Base-by-base conservation (phyloP, 768 basidiomycete genomes). In the Sarcodon aspratus region DNA sequence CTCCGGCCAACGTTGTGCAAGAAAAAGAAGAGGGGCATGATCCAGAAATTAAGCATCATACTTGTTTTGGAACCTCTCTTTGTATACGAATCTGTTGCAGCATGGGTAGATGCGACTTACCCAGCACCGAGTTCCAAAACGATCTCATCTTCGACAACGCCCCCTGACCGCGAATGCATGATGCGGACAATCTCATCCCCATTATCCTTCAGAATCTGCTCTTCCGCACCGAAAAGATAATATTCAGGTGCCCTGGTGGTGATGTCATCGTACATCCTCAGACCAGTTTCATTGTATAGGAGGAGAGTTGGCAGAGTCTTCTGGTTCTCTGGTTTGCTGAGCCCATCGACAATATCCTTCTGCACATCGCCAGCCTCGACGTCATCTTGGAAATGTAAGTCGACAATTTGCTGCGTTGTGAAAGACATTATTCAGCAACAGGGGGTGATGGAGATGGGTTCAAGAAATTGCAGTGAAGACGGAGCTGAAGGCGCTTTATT, bases 71-170 rank as follows among this genome's bases (percentile, higher is more conserved):
- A 27, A 27, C 21, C 21, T 27, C 21, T 27, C 21, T 27, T 27
- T 27, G 21, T 27, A 27, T 27, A 27, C 21, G 21, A 27, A 27
- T 27, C 21, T 27, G 21, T 27, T 27, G 21, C 21, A 44, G 44
- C 33, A 47, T 46, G 48, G 48, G 36, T 38, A 43, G 45, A 21
- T 48, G 11, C 18, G 43, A 49, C 88, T 73, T 63, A 93, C 90
- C 94, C 94, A 8, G 93, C 89, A 40, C 95, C 94, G n/a, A 98
- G 74, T 61, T 97, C 94, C 37, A 97, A 72, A 7, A 96, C 72
- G 46, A 82, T 73, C 47, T 79, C 75, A 37, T 74, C 77, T 13
- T 63, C 54, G 0, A 59, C 61, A 12, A 37, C 47, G 15, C 51
- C 54, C 17, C 62, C 63, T 31, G 63, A 59, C 10, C 68, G 58